Conservation (phyloP, 768 basidiomycete species). For the Boletus reticulatus region DNA sequence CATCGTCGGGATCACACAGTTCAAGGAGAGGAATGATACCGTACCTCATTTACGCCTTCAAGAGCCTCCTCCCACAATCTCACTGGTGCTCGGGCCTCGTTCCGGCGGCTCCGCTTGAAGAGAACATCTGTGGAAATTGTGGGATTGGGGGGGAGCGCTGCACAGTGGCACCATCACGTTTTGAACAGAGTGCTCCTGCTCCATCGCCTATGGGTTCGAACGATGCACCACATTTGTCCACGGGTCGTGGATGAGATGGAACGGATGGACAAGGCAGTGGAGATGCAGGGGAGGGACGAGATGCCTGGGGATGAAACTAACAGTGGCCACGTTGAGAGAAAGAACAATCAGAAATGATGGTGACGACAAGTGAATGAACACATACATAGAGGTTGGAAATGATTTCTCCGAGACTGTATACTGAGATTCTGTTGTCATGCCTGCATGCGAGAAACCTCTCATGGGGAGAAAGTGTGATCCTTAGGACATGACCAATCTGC, state of each 20-base stretch:
- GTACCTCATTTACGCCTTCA: background rate
- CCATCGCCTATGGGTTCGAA: too few relatives aligned
- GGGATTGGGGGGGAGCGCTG: background rate
- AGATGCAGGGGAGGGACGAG: background rate
- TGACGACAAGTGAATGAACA: background rate
- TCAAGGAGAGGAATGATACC: background rate
- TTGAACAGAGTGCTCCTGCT: too few relatives aligned
- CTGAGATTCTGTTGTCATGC: background rate
- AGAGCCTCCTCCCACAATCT: background rate
- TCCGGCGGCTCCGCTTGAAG: too few relatives aligned
- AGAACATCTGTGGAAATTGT: background rate
- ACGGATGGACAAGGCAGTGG: background rate
- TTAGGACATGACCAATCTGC: background rate
- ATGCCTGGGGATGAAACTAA: background rate
- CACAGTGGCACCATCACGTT: too few relatives aligned
- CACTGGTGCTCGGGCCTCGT: background rate
- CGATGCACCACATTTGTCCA: too few relatives aligned
- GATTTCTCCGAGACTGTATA: background rate
- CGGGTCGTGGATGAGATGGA: background rate
- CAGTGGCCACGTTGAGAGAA: background rate
- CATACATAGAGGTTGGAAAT: background rate
- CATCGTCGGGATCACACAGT: background rate
- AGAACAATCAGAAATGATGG: background rate
- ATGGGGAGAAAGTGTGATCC: background rate
- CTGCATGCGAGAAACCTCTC: background rate